Base-by-base conservation (phyloP, 2,329 filamentous ascomycete species). In the Bipolaris oryzae region DNA sequence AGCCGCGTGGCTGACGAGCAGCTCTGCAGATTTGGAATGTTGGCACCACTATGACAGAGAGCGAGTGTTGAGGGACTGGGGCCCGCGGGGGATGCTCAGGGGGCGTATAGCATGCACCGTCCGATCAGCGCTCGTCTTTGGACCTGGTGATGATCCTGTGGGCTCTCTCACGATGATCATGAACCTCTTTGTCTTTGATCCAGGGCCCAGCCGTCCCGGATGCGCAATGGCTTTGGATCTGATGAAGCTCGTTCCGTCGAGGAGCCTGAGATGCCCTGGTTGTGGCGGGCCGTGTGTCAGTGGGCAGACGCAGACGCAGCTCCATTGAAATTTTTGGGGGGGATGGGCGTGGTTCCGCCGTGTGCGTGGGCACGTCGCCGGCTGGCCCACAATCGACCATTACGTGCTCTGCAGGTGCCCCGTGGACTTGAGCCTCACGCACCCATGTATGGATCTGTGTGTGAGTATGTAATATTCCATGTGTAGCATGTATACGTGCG, bases 1-100 rank as follows among this genome's bases (percentile, higher is more conserved):
- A 63, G 47, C 62, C 55, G 61, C 58, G 53, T 53, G 46, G 50
- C 34, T 45, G 37, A 41, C 31, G n/a, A 44, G 44, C 44, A 49
- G 46, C 55, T 34, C 34, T 25, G 23, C 11, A 16, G 3, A 48
- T 38, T 38, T 38, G 48, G 18, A 57, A 49, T 47, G 35, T 31
- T 37, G 49, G 42, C 45, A 31, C 28, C 10, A 31, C 28, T 4
- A 50, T 41, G 16, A 50, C 42, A 25, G 33, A n/a, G 31, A 11
- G 7, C 18, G 34, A n/a, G 33, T 44, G 38, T 47, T 15, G 42
- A 50, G 51, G 28, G 15, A 21, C 37, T 41, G 44, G 42, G 34
- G 34, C 11, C 10, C 31, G 18, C 38, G 25, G 39, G 35, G 28
- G 46, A 51, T 51, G 33, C 31, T 52, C 48, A 56, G 21, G 38